These are phyloP conservation scores for Barnettozyma populi DNA, from an alignment of 805 yeast genomes.

Conservation along the genomic window DNA sequence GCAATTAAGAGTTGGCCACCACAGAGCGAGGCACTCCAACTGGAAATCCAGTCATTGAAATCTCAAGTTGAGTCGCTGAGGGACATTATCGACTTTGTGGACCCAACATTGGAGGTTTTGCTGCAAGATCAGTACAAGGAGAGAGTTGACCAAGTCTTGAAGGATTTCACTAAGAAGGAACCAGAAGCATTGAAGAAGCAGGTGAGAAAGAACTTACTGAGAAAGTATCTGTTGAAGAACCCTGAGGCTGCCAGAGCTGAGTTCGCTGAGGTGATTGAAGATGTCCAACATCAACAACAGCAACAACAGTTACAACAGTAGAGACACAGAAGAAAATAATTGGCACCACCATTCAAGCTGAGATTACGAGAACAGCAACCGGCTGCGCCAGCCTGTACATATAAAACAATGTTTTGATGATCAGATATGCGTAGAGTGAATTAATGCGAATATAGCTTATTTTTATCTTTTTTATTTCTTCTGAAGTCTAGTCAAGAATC, in stretches of 20 bases:
- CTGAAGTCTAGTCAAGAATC: neutral
- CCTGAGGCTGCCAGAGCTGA: conserved; percentile 19
- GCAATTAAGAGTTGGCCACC: conserved; percentile 44
- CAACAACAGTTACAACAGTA: neutral
- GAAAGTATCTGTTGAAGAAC: conserved; percentile 50
- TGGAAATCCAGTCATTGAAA: conserved; percentile 32
- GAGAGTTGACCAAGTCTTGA: conserved; percentile 32
- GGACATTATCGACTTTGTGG: conserved; percentile 31
- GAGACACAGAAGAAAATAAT: neutral
- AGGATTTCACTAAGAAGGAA: conserved; percentile 31
- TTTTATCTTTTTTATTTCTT: neutral
- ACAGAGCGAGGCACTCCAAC: conserved; percentile 32
- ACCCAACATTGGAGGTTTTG: conserved; percentile 32
- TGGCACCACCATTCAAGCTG: neutral
- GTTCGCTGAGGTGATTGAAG: conserved; percentile 17
- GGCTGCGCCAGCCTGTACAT: neutral
- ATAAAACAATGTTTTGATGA: neutral
- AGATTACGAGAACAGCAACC: neutral
- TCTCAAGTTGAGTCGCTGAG: conserved; percentile 23
- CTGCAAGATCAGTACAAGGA: conserved; percentile 31
- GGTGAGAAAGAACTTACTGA: conserved; percentile 65
- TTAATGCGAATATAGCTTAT: neutral
- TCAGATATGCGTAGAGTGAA: neutral
- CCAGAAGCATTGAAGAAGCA: conserved; percentile 40
- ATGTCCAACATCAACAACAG: conserved; percentile 6